Evolutionary conservation across 495 filamentous ascomycete species (phyloP), one percentile per base, ranked within the genome.

Genomic region (Podospora sp.): DNA sequence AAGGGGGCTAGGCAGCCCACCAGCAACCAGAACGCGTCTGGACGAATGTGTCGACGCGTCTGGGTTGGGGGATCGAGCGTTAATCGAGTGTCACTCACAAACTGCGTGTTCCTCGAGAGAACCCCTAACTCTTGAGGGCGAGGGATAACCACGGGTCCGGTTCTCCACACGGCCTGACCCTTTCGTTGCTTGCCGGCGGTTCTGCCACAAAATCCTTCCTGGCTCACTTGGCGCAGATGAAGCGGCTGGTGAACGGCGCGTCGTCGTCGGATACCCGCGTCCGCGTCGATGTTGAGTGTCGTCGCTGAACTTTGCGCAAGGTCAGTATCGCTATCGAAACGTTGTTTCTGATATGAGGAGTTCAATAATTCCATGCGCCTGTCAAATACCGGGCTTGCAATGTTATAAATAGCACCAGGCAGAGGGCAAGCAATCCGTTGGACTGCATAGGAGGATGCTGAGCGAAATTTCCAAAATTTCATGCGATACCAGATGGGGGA

Each of bases 401-500:
- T 68, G 55, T 72, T 70, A 70, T 74, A 72, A 71, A 69, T 69
- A 70, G 68, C 53, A 69, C 25, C 51, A 67, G 57, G 59, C 20
- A 68, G 62, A 52, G 55, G 50, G 58, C 56, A 62, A 40, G 62
- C 61, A 67, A 62, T 60, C 53, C 27, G 53, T 24, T 57, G 24
- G 61, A 21, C 67, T 64, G 53, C 52, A 67, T 60, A 64, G 68
- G 65, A 64, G 65, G 67, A 66, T 65, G 69, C 65, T 46, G 70
- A 69, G 46, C 66, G 69, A 75, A 72, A 69, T 71, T 73, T 71
- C 69, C 70, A 73, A 69, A 67, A 69, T 62, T 73, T 73, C 71
- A 78, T 77, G 76, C 76, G 68, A 65, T 72, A 58, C 67, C 71
- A 67, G 61, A 75, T 72, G 65, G 46, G 69, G 76, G 52, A 72